Evolutionary conservation across 2,329 filamentous ascomycete genomes (phyloP).

Genomic region (Aspergillus sp.): DNA sequence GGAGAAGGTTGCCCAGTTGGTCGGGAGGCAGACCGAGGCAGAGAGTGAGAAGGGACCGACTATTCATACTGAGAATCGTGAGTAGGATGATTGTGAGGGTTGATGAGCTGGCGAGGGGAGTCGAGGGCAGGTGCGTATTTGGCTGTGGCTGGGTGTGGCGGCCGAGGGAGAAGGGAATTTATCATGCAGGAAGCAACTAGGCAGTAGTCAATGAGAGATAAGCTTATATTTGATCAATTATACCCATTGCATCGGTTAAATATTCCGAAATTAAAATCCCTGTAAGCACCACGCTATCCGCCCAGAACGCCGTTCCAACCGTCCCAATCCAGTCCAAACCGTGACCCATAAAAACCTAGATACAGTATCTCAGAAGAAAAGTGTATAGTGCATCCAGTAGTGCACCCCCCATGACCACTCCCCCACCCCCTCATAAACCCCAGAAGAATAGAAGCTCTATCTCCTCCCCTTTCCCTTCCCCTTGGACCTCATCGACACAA

Average conservation of each 20-base stretch:
- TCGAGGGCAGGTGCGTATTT: neutral
- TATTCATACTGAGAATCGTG: neutral
- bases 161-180: neutral
- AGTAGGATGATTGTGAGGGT: neutral
- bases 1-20: slow-evolving; percentile 3
- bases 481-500: slow-evolving; percentile 45
- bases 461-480: slow-evolving; percentile 7
- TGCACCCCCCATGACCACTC: neutral
- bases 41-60: slow-evolving; percentile 5
- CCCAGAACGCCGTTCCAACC: neutral
- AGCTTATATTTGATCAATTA: neutral
- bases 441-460: neutral
- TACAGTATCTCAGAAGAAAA: neutral
- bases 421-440: neutral
- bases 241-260: neutral
- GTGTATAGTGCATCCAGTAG: neutral
- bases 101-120: neutral
- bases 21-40: neutral
- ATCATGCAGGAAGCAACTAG: neutral
- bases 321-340: neutral
- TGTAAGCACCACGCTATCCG: neutral
- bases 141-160: neutral
- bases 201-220: neutral
- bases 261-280: neutral
- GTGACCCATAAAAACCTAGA: neutral